Evolutionary conservation across 306 rosid genomes (phyloP).

Genomic region (Cucurbita ficifolia): DNA sequence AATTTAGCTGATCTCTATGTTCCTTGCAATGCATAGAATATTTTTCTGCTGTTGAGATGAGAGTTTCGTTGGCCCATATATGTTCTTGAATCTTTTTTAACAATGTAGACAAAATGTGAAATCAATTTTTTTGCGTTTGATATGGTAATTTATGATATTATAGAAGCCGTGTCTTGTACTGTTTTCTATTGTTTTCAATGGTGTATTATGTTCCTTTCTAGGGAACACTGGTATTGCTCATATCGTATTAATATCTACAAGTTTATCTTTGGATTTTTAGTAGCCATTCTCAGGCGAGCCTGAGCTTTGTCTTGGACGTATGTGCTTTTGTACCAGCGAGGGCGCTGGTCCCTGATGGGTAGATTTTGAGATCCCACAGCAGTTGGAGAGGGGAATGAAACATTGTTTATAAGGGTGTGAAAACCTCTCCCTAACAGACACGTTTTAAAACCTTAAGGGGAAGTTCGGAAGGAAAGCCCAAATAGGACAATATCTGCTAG

Average conservation of each 20-base stretch:
- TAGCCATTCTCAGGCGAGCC: background rate
- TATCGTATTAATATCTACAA: background rate
- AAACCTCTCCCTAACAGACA: too few species aligned
- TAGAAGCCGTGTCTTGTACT: background rate
- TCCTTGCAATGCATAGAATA: background rate
- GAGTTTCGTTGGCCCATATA: background rate
- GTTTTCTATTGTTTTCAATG: background rate
- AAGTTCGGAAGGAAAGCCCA: too few species aligned
- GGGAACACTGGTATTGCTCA: background rate
- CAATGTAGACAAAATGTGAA: background rate
- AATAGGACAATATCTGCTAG: too few species aligned
- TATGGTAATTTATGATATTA: background rate
- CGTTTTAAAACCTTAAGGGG: too few species aligned
- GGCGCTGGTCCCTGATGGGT: too few species aligned
- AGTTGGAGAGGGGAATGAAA: too few species aligned
- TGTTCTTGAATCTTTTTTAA: background rate
- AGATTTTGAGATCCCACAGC: too few species aligned
- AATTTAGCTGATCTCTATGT: background rate
- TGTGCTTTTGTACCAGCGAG: background rate
- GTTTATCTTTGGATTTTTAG: background rate
- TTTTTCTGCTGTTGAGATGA: background rate
- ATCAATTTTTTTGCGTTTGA: background rate
- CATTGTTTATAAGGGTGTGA: too few species aligned
- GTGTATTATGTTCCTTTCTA: background rate
- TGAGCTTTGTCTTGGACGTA: background rate